These are phyloP conservation scores for Fusarium nygamai DNA, from an alignment of 2,329 filamentous ascomycete species.

Conservation along the genomic window DNA sequence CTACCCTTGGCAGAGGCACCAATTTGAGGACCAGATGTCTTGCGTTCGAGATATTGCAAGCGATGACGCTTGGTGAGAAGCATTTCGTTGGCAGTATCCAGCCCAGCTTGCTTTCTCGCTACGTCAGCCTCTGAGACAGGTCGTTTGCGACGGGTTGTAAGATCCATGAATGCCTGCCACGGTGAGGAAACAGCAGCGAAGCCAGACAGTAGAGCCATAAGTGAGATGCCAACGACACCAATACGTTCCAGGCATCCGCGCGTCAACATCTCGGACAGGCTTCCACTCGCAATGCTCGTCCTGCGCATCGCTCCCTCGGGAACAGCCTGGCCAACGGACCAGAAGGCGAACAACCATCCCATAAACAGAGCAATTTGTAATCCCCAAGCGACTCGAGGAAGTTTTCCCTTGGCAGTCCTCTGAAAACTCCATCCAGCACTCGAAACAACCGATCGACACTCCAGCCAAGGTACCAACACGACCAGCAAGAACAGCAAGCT, in stretches of 20 bases:
- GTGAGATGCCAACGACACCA: constrained; percentile 83
- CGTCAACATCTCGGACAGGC: constrained; percentile 53
- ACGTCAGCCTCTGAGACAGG: constrained; percentile 79
- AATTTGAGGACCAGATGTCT: constrained; percentile 52
- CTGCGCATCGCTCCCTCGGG: constrained; percentile 51
- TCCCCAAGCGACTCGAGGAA: constrained; percentile 70
- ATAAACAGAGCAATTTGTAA: constrained; percentile 71
- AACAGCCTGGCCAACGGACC: constrained; percentile 76
- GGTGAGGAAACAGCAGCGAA: constrained; percentile 89
- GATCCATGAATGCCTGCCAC: constrained; percentile 83
- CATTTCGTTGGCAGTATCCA: constrained; percentile 84
- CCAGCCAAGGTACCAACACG: constrained; percentile 79
- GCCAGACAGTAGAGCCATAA: constrained; percentile 89
- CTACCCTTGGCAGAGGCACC: constrained; percentile 36
- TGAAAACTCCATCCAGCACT: constrained; percentile 70
- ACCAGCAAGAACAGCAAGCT: constrained; percentile 78
- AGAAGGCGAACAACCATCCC: constrained; percentile 78
- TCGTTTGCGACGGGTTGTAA: constrained; percentile 58
- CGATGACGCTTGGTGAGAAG: constrained; percentile 78
- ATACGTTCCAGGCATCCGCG: constrained; percentile 73
- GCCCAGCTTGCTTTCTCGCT: constrained; percentile 78
- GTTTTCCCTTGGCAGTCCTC: constrained; percentile 63
- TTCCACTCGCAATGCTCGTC: constrained; percentile 40
- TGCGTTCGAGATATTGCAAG: constrained; percentile 75
- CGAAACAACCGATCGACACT: constrained; percentile 73